phyloP scores from a whole-genome alignment of 345 rosid genomes.

The Turnera subulata region DNA sequence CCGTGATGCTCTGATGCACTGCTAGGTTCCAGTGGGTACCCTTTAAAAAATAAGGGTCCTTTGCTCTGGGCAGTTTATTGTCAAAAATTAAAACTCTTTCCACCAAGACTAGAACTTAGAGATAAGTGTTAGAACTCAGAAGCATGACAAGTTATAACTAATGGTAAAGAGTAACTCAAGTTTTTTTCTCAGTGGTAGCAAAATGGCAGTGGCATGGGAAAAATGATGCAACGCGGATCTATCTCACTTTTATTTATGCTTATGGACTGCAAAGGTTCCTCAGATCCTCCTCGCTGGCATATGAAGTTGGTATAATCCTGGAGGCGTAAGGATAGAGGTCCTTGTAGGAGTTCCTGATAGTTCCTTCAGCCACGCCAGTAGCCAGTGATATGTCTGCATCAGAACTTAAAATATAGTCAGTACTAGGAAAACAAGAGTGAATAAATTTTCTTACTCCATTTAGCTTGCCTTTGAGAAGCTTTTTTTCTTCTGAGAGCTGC shows the following conservation, averaged over 20 bases:
- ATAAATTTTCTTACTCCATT: not conserved
- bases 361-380: slow-evolving; percentile 28
- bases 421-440: not conserved
- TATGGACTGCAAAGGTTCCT: slow-evolving; percentile 4
- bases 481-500: slow-evolving; percentile 20
- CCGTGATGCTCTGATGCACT: no score
- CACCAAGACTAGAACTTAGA: no score
- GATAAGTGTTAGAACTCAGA: no score
- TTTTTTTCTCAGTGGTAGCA: no score
- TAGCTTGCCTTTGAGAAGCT: slow-evolving; percentile 11
- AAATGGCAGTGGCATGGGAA: no score
- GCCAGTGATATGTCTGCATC: slow-evolving; percentile 20
- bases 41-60: no score
- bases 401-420: not conserved
- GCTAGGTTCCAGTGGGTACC: no score
- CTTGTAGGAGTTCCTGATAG: slow-evolving; percentile 32
- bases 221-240: not conserved
- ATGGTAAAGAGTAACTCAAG: no score
- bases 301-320: slow-evolving; percentile 30
- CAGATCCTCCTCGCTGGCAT: slow-evolving; percentile 24
- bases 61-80: no score
- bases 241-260: not conserved
- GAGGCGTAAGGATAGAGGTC: slow-evolving; percentile 26
- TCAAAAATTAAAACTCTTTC: no score
- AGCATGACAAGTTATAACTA: no score